A percentile compares a stretch with the other conserved stretches of the same genome.
Conservation (phyloP, 2,329 filamentous ascomycete species). For the Pseudogymnoascus sp. region DNA sequence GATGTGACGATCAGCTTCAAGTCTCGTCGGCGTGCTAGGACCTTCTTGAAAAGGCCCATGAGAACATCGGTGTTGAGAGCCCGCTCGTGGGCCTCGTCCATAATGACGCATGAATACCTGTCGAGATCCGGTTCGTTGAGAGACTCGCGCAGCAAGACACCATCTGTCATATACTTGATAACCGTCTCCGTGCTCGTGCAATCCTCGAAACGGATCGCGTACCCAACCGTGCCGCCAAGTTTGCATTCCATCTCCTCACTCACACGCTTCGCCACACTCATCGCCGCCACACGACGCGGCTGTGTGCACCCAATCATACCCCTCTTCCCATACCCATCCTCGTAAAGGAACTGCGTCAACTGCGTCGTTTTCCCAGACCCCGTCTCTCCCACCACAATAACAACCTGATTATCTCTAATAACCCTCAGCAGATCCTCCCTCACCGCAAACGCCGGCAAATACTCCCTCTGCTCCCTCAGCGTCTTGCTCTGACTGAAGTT, state of each 20-base stretch:
- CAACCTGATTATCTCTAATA: slow-evolving; percentile 92
- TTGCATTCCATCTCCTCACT: slow-evolving; percentile 97
- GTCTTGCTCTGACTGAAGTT: slow-evolving; percentile 90
- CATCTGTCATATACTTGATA: slow-evolving; percentile 99
- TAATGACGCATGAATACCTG: slow-evolving; percentile 96
- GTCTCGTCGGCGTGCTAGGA: slow-evolving; percentile 78
- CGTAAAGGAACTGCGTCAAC: slow-evolving; percentile 88
- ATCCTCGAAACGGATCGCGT: slow-evolving; percentile 97
- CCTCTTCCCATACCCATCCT: slow-evolving; percentile 81
- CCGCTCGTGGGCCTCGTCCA: slow-evolving; percentile 98
- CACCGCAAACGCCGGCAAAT: slow-evolving; percentile 89
- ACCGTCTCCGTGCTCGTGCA: slow-evolving; percentile 90
- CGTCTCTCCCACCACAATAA: slow-evolving; percentile 94
- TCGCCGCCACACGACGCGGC: slow-evolving; percentile 89
- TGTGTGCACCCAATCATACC: slow-evolving; percentile 97
- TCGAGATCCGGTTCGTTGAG: slow-evolving; percentile 88
- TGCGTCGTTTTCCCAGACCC: slow-evolving; percentile 98
- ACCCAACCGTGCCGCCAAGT: slow-evolving; percentile 80
- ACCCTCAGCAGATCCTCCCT: slow-evolving; percentile 85
- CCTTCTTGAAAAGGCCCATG: slow-evolving; percentile 97
- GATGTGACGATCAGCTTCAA: slow-evolving; percentile 96
- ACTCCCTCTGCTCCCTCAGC: slow-evolving; percentile 83
- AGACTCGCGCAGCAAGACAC: slow-evolving; percentile 86
- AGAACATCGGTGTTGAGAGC: slow-evolving; percentile 94
- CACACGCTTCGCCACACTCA: slow-evolving; percentile 98